Percentiles rank a stretch among this genome's conserved stretches.
phyloP scores from a whole-genome alignment of 2,329 filamentous ascomycete genomes.

The Aspergillus sp. region DNA sequence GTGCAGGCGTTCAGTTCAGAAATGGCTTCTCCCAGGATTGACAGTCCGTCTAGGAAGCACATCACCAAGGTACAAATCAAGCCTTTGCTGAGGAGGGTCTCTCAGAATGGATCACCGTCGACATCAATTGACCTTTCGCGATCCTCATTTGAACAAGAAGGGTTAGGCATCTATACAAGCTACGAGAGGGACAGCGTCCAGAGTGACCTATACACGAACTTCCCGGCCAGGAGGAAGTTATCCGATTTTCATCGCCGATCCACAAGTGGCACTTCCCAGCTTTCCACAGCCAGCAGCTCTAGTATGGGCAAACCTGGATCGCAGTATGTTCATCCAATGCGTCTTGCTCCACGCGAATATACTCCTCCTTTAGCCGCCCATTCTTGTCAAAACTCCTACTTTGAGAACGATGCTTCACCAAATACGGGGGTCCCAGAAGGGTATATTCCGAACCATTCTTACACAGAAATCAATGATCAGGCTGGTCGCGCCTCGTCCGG shows the following conservation, averaged over 20 bases:
- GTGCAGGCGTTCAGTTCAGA: not conserved
- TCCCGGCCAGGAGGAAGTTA: conserved; percentile 44
- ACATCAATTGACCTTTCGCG: conserved; percentile 60
- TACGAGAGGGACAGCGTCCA: conserved; percentile 34
- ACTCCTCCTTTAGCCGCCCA: conserved; percentile 56
- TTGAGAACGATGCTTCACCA: conserved; percentile 50
- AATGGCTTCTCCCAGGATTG: conserved; percentile 27
- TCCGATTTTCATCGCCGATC: conserved; percentile 55
- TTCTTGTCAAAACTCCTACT: conserved; percentile 55
- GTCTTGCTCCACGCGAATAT: conserved; percentile 59
- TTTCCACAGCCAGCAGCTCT: conserved; percentile 52
- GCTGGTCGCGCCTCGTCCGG: conserved; percentile 40
- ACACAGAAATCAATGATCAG: conserved; percentile 32
- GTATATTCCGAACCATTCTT: conserved; percentile 30
- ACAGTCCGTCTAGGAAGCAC: conserved; percentile 24
- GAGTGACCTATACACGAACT: conserved; percentile 45
- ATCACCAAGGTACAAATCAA: conserved; percentile 53
- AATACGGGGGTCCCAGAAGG: conserved; percentile 53
- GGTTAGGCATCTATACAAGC: conserved; percentile 57
- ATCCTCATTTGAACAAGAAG: conserved; percentile 60
- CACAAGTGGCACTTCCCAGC: conserved; percentile 59
- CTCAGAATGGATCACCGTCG: conserved; percentile 52
- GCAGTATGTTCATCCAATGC: conserved; percentile 60
- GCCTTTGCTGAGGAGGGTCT: conserved; percentile 59
- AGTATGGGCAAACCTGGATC: conserved; percentile 54